Evolutionary conservation across 306 rosid genomes (phyloP).

Genomic region (Begonia fuchsioides): DNA sequence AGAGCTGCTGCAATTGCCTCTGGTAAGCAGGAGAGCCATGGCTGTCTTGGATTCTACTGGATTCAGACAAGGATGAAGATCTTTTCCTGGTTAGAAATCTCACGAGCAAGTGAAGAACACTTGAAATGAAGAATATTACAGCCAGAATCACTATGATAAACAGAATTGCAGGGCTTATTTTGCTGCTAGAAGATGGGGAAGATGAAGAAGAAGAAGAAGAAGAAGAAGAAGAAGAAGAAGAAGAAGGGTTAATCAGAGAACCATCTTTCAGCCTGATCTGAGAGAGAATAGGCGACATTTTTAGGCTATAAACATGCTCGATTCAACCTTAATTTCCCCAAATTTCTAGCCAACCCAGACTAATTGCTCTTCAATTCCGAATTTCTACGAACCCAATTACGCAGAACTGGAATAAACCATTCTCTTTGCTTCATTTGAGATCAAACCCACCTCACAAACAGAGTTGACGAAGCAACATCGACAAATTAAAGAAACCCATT

Average conservation of each 20-base stretch:
- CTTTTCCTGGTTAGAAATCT: conserved; percentile 40
- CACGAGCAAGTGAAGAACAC: conserved; percentile 45
- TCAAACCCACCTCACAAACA: conserved; percentile 33
- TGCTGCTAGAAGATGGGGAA: conserved; percentile 32
- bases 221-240: conserved; percentile 12
- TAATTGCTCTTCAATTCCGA: conserved; percentile 9
- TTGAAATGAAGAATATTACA: conserved; percentile 50
- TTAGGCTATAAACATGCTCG: conserved; percentile 27
- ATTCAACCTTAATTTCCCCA: conserved; percentile 5
- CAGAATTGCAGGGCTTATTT: conserved; percentile 46
- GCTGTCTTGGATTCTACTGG: conserved; percentile 38
- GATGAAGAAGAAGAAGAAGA: conserved; percentile 10
- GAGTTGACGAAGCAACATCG: conserved; percentile 26
- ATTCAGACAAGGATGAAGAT: conserved; percentile 29
- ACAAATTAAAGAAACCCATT: conserved; percentile 19
- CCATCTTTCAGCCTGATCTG: conserved; percentile 24
- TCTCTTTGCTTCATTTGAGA: conserved; percentile 18
- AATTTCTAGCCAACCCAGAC: conserved; percentile 9
- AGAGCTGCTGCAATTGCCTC: conserved; percentile 84
- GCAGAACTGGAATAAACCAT: not conserved
- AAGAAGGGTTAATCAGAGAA: conserved; percentile 23
- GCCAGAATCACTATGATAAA: conserved; percentile 55
- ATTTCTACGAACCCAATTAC: not conserved
- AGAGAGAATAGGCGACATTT: conserved; percentile 44
- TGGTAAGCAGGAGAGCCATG: conserved; percentile 39